Percentiles rank a stretch among this genome's conserved stretches.
phyloP scores from a whole-genome alignment of 202 grass and related monocot genomes.

The Zizania palustris region DNA sequence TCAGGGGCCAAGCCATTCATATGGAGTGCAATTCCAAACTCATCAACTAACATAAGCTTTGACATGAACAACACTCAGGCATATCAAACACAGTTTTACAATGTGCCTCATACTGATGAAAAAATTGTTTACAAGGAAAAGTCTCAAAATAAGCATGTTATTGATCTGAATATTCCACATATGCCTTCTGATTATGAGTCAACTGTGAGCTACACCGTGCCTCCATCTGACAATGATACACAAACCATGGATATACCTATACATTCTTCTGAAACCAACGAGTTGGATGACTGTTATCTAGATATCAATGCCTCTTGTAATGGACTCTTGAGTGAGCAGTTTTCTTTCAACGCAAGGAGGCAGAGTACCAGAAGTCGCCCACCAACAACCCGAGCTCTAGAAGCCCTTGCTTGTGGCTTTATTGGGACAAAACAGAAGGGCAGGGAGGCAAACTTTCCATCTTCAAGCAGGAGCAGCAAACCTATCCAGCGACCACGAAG shows the following conservation, averaged over 20 bases:
- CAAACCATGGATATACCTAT: conserved; percentile 25
- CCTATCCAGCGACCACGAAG: conserved; percentile 51
- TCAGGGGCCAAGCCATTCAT: conserved; percentile 39
- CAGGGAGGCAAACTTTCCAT: conserved; percentile 48
- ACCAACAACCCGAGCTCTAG: conserved; percentile 80
- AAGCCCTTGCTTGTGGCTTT: conserved; percentile 94
- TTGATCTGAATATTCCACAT: conserved; percentile 74
- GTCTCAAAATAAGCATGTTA: conserved; percentile 45
- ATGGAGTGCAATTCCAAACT: conserved; percentile 44
- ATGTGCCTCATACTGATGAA: conserved; percentile 40
- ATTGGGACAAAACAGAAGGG: conserved; percentile 71
- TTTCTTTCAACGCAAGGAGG: conserved; percentile 59
- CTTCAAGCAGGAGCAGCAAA: conserved; percentile 62
- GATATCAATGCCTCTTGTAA: conserved; percentile 45
- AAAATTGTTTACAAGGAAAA: conserved; percentile 44
- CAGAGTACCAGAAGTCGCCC: conserved; percentile 88
- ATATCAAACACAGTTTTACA: conserved; percentile 39
- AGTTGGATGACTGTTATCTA: conserved; percentile 35
- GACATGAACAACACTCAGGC: conserved; percentile 35
- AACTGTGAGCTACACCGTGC: conserved; percentile 28
- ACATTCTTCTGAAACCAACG: conserved; percentile 45
- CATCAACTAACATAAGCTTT: conserved; percentile 44
- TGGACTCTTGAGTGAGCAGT: conserved; percentile 43
- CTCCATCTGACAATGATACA: conserved; percentile 41
- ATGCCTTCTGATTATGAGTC: conserved; percentile 58